Conservation (phyloP, 2,329 filamentous ascomycete genomes). For the Magnaporthales sp. region DNA sequence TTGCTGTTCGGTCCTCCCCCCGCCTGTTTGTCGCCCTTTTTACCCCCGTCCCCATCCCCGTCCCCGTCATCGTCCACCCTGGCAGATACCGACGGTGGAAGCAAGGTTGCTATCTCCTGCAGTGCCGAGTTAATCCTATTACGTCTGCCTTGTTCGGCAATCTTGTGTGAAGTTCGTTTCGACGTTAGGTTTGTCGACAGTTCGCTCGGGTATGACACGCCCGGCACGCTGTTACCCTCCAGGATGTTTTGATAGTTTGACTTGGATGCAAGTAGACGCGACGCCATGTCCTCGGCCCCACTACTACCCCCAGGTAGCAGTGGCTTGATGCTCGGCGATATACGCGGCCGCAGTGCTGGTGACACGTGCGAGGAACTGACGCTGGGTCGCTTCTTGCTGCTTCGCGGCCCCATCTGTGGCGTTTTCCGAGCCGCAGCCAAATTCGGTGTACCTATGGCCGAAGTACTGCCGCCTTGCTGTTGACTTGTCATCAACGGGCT, state of each 20-base stretch:
- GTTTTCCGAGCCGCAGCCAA: slow-evolving; percentile 37
- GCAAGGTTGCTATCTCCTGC: slow-evolving; percentile 78
- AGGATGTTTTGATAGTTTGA: slow-evolving; percentile 98
- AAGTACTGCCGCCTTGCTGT: slow-evolving; percentile 20
- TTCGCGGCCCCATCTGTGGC: slow-evolving; percentile 46
- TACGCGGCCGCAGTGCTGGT: slow-evolving; percentile 77
- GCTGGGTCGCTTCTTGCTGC: slow-evolving; percentile 62
- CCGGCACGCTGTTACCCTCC: slow-evolving; percentile 84
- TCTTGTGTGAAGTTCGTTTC: slow-evolving; percentile 95
- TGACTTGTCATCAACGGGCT: slow-evolving; percentile 55
- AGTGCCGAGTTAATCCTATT: slow-evolving; percentile 94
- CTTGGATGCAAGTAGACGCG: slow-evolving; percentile 79
- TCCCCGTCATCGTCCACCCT: slow-evolving; percentile 30
- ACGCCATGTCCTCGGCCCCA: slow-evolving; percentile 47
- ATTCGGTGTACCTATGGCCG: slow-evolving; percentile 4
- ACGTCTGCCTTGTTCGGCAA: slow-evolving; percentile 89
- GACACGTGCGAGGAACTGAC: slow-evolving; percentile 69
- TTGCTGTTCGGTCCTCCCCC: slow-evolving; percentile 68
- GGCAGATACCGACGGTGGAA: slow-evolving; percentile 43
- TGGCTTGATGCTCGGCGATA: slow-evolving; percentile 92
- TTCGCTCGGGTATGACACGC: slow-evolving; percentile 82
- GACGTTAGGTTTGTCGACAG: slow-evolving; percentile 90
- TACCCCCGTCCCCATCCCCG: slow-evolving; percentile 31
- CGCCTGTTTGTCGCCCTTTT: slow-evolving; percentile 29
- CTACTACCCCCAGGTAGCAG: slow-evolving; percentile 57